phyloP scores from a whole-genome alignment of 2,329 filamentous ascomycete species.

The Botrytis deweyae region DNA sequence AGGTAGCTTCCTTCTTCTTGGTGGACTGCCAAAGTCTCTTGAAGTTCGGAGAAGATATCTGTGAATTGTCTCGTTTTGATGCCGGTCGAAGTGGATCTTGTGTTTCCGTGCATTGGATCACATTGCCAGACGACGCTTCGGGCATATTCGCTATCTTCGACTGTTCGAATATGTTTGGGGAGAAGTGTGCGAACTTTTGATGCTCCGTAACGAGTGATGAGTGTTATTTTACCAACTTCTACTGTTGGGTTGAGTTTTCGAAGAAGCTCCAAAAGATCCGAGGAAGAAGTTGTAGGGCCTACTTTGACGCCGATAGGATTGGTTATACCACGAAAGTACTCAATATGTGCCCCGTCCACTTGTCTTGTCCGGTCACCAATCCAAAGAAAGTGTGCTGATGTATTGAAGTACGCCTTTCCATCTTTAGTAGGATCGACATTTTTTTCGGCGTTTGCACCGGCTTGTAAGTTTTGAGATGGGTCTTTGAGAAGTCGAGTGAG shows the following conservation, averaged over 20 bases:
- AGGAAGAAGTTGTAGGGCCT: constrained; percentile 75
- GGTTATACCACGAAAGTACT: constrained; percentile 94
- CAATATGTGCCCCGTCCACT: constrained; percentile 88
- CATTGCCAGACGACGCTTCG: constrained; percentile 88
- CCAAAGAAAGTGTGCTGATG: constrained; percentile 96
- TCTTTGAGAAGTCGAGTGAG: constrained; percentile 75
- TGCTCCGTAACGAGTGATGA: constrained; percentile 94
- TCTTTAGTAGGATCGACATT: constrained; percentile 28
- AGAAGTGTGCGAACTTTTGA: constrained; percentile 72
- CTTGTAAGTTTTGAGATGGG: constrained; percentile 43
- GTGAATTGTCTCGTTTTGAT: constrained; percentile 92
- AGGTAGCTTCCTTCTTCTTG: constrained; percentile 80
- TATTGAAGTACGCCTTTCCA: constrained; percentile 75
- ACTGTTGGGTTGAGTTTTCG: constrained; percentile 79
- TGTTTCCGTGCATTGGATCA: constrained; percentile 96
- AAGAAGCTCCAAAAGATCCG: constrained; percentile 76
- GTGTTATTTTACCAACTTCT: constrained; percentile 88
- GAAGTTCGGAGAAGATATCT: constrained; percentile 85
- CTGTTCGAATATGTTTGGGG: constrained; percentile 82
- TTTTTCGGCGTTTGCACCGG: neutral
- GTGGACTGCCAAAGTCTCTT: constrained; percentile 81
- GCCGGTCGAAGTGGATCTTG: constrained; percentile 65
- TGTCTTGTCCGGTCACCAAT: constrained; percentile 95
- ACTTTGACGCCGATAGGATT: constrained; percentile 98
- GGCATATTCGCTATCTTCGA: constrained; percentile 71